A percentile compares a stretch with the other conserved stretches of the same genome.
phyloP scores from a whole-genome alignment of 2,329 filamentous ascomycete species.

The Zalaria obscura region DNA sequence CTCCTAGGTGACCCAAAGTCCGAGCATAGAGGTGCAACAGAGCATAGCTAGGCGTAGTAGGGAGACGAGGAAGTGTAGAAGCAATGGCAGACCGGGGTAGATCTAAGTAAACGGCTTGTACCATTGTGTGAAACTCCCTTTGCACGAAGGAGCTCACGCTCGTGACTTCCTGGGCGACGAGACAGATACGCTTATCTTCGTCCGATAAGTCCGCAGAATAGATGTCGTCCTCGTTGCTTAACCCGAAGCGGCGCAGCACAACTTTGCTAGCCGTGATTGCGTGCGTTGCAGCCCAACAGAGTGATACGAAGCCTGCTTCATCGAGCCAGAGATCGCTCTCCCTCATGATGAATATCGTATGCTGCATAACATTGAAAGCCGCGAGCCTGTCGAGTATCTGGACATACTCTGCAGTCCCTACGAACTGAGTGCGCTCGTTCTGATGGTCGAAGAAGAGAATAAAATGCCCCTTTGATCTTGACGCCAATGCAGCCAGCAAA shows the following conservation, averaged over 20 bases:
- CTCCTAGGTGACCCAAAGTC: slow-evolving; percentile 45
- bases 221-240: background rate
- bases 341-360: slow-evolving; percentile 15
- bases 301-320: slow-evolving; percentile 11
- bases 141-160: too few relatives aligned
- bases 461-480: too few relatives aligned
- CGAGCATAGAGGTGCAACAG: slow-evolving; percentile 48
- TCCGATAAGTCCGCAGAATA: too few relatives aligned
- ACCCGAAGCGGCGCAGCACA: background rate
- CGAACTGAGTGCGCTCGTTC: too few relatives aligned
- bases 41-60: slow-evolving; percentile 30
- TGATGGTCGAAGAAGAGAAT: too few relatives aligned
- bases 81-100: too few relatives aligned
- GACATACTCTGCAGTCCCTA: too few relatives aligned
- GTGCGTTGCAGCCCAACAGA: slow-evolving; percentile 19
- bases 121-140: too few relatives aligned
- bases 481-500: slow-evolving; percentile 2
- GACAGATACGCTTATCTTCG: too few relatives aligned
- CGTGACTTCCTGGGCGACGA: too few relatives aligned
- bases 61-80: slow-evolving; percentile 15
- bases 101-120: too few relatives aligned
- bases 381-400: slow-evolving; percentile 4
- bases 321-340: slow-evolving; percentile 20
- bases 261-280: slow-evolving; percentile 13
- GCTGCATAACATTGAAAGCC: slow-evolving; percentile 12